Evolutionary conservation across 345 rosid species (phyloP), one percentile per base, ranked within the genome.

Genomic region (Toxicodendron radicans): DNA sequence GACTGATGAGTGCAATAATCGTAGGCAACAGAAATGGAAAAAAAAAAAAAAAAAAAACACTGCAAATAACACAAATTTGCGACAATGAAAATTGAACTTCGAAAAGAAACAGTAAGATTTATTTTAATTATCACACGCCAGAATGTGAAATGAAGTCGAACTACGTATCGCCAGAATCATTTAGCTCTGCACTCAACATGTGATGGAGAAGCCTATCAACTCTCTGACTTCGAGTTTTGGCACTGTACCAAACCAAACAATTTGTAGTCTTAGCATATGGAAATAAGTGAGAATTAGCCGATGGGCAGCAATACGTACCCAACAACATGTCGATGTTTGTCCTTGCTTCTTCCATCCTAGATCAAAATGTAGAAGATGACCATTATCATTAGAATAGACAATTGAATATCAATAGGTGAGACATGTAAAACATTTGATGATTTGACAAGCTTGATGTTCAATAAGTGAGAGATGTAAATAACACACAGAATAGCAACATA

Each of bases 201-300:
- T 79, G 98, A 84, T 93, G 99, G 72, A 95, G 97, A 77, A 95
- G 99, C 41, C 77, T 58, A 78, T 95, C 97, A 56, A 95, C 87
- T 83, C 97, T 90, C 49, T 90, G 97, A 83, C 99, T 91, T 58
- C 94, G 86, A 66, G 89, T 80, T 85, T 93, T 95, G 24, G 97
- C 70, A 79, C 99, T 95, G 89, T 74, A 76, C 38, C 70, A 75
- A 46, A 63, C 73, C 62, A 46, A 54, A 67, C 45, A 78, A 70
- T 4, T 41, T 58, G 56, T 45, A 70, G 23, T 60, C 52, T 75
- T 45, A 35, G 57, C 18, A 49, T 12, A 38, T 24, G 57, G 0
- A 21, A 63, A 53, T 5, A 38, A 68, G 33, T 27, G 18, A 20
- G 2, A 11, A 74, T 49, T 33, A 58, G n/a, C 13, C 16, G 35